phyloP scores from a whole-genome alignment of 345 rosid species.

The Corymbia maculata region DNA sequence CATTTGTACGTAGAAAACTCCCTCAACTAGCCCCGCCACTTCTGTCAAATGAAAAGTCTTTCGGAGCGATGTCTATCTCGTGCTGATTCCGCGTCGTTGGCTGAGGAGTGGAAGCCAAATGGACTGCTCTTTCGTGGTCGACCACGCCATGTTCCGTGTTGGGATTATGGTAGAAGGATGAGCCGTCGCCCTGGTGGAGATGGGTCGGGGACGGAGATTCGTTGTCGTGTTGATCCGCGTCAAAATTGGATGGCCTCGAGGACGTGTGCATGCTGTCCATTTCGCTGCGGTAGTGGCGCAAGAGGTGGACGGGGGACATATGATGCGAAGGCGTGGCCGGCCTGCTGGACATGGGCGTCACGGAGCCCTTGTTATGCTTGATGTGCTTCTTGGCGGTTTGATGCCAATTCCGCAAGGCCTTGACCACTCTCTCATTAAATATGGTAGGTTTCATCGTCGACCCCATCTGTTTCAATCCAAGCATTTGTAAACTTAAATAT shows the following conservation, averaged over 20 bases:
- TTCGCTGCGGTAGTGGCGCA: slow-evolving; percentile 20
- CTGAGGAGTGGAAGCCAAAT: neutral
- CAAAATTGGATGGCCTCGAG: slow-evolving; percentile 18
- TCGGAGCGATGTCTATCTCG: slow-evolving; percentile 9
- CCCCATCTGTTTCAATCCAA: slow-evolving; percentile 54
- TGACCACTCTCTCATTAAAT: slow-evolving; percentile 63
- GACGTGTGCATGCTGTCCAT: slow-evolving; percentile 19
- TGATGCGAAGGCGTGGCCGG: slow-evolving; percentile 49
- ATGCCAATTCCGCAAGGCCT: slow-evolving; percentile 73
- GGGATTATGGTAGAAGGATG: slow-evolving; percentile 1
- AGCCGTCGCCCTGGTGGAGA: neutral
- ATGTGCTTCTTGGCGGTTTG: slow-evolving; percentile 52
- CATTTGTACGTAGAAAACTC: neutral
- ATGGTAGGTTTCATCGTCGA: slow-evolving; percentile 80
- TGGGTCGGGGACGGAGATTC: slow-evolving; percentile 18
- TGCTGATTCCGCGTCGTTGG: neutral
- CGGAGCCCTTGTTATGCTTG: slow-evolving; percentile 41
- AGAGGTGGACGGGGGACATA: slow-evolving; percentile 44
- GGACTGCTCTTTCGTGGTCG: neutral
- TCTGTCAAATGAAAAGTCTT: slow-evolving; percentile 33
- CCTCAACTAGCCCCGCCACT: neutral
- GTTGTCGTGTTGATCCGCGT: slow-evolving; percentile 3
- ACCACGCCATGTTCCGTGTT: neutral
- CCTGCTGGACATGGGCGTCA: slow-evolving; percentile 45
- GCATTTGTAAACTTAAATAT: neutral